Evolutionary conservation across 768 basidiomycete species (phyloP), one percentile per base, ranked within the genome.

Genomic region (Asterophora lycoperdoides): DNA sequence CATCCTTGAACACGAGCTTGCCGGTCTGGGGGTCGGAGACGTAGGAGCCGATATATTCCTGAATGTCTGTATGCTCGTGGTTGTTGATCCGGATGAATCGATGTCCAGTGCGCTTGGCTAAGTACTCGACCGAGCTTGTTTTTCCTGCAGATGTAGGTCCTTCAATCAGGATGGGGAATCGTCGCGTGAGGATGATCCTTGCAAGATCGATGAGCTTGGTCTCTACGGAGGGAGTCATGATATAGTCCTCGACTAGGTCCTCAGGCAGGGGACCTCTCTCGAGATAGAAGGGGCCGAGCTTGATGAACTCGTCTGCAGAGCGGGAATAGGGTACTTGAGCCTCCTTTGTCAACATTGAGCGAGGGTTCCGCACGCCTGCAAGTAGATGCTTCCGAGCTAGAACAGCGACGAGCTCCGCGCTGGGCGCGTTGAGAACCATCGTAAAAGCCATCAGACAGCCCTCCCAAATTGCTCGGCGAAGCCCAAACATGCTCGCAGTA

Each of bases 1-100:
- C 96, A 63, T 99, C 96, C 57, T 86, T 87, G 70, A 96, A 98
- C 8, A 90, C 83, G 13, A 98, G 78, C 66, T 92, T 94, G n/a
- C 96, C 96, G 0, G 93, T 91, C 11, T 78, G 63, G 7, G 93
- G 83, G 64, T 98, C 93, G 2, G 96, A 94, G 18, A 94, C 83
- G 61, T 99, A 99, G 0, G 93, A 93, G 2, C 96, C 96, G 39
- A 98, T 77, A 61, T 99, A 99, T 63, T 99, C 96, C 61, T 99
- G 96, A 42, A 99, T 96, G 62, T 99, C 96, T 5, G 96, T 99
- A 61, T 98, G 96, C 55, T 99, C 96, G 69, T 99, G 96, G 60
- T 99, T 99, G 71, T 99, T 99, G 76, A 99, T 97, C 34, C 96
- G 89, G 26, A 99, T 84, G 66, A 97, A 98, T 30, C 79, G 83